These are phyloP conservation scores for Corniculantispora saksenae DNA, from an alignment of 2,329 filamentous ascomycete genomes.

Conservation along the genomic window DNA sequence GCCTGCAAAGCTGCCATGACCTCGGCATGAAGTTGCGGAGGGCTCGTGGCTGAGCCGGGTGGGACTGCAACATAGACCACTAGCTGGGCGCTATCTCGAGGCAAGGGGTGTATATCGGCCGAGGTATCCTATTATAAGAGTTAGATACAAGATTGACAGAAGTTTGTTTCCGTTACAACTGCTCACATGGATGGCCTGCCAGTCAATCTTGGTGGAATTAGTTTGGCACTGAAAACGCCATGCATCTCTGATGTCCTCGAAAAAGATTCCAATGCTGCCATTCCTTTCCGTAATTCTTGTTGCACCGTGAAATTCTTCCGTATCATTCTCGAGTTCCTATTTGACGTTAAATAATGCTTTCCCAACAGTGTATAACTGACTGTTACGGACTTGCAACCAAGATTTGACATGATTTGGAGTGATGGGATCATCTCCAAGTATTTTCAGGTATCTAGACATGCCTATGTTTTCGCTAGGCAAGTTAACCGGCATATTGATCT, in stretches of 20 bases:
- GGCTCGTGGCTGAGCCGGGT: constrained; percentile 22
- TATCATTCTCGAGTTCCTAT: constrained; percentile 41
- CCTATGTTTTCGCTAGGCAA: constrained; percentile 48
- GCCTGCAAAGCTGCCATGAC: constrained; percentile 37
- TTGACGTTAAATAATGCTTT: not conserved
- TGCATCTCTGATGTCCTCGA: constrained; percentile 63
- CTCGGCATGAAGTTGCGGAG: constrained; percentile 38
- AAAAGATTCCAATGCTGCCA: constrained; percentile 54
- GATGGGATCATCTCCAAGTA: constrained; percentile 38
- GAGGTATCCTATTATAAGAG: constrained; percentile 12
- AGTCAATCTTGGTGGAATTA: constrained; percentile 44
- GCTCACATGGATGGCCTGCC: constrained; percentile 38
- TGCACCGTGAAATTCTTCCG: constrained; percentile 38
- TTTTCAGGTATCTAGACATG: constrained; percentile 46
- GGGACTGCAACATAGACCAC: constrained; percentile 29
- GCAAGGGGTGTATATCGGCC: constrained; percentile 13
- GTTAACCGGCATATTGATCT: constrained; percentile 32
- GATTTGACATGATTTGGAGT: constrained; percentile 40
- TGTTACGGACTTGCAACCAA: constrained; percentile 46
- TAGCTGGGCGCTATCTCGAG: constrained; percentile 31
- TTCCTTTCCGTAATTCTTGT: constrained; percentile 37
- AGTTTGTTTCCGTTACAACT: constrained; percentile 5
- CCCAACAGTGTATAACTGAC: not conserved
- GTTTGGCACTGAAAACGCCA: constrained; percentile 50
- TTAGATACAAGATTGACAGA: not conserved